Evolutionary conservation across 1,284 basidiomycete species (phyloP), one percentile per base, ranked within the genome.

Genomic region (Moniliophthora roreri): DNA sequence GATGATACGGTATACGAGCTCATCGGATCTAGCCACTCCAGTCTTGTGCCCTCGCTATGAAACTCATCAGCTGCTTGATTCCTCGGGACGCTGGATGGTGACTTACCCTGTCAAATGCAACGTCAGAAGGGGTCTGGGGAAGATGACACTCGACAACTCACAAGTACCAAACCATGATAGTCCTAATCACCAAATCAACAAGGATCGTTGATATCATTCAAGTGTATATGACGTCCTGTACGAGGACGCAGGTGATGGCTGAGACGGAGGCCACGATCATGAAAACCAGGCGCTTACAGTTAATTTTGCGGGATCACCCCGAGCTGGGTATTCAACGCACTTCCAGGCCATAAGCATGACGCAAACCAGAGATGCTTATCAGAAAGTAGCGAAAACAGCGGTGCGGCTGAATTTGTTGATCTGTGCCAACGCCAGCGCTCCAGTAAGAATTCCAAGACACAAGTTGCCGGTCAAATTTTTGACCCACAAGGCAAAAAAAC

Each of bases 1-100:
- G 21, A 48, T 48, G 32, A 48, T 48, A 35, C 46, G 46, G 23
- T 48, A 24, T 11, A 48, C 16, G 15, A 48, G 46, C 21, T 48
- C 46, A 35, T 48, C 34, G 5, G 46, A 35, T 48, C 28, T 16
- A 18, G 28, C 34, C 18, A 48, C 18, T 48, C 46, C 46, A 18
- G 28, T 48, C 32, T 48, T 48, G 28, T 48, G 46, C 21, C 23
- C 34, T 5, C 46, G 28, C 46, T 46, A 26, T 23, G 26, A 46
- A 24, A 45, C 5, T 13, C 9, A 13, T 23, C 11, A 2, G 44
- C 11, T 15, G 2, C 26, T 3, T 13, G 26, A 18, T 18, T 20
- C 4, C 18, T 23, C 21, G 18, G 11, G 9, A 18, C 4, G 11
- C 4, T 20, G 40, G 21, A 21, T 10, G 40, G n/a, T 38, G 18